Evolutionary conservation across 2,329 filamentous ascomycete genomes (phyloP).

Genomic region (Hypoxylon sp.): DNA sequence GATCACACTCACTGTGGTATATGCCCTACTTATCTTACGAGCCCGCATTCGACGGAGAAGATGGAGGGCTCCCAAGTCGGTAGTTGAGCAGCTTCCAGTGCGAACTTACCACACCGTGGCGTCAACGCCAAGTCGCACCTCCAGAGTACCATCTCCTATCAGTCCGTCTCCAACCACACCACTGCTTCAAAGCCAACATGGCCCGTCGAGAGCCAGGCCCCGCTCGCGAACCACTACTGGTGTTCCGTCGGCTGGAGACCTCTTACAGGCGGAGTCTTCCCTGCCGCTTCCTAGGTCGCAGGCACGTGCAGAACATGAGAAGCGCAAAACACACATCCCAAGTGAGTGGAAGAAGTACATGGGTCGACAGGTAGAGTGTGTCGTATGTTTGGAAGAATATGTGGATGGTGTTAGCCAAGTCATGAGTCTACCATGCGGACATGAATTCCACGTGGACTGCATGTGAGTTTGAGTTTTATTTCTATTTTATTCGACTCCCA

Average conservation of each 20-base stretch:
- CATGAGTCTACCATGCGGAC: conserved; percentile 96
- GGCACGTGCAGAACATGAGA: conserved; percentile 57
- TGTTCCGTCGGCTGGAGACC: conserved; percentile 59
- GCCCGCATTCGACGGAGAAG: conserved; percentile 87
- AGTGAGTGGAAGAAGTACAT: conserved; percentile 73
- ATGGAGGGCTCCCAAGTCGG: conserved; percentile 97
- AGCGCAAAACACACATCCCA: conserved; percentile 48
- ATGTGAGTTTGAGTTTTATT: conserved; percentile 73
- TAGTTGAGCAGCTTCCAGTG: conserved; percentile 93
- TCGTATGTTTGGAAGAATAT: conserved; percentile 96
- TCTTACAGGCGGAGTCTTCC: conserved; percentile 54
- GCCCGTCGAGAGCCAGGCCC: conserved; percentile 62
- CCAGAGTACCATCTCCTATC: conserved; percentile 69
- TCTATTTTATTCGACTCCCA: no score
- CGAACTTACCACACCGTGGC: conserved; percentile 91
- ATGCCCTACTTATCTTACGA: conserved; percentile 84
- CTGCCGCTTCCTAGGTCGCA: conserved; percentile 50
- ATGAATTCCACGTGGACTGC: conserved; percentile 98
- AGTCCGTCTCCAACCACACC: conserved; percentile 80
- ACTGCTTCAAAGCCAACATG: conserved; percentile 68
- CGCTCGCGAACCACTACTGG: conserved; percentile 72
- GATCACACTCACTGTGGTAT: conserved; percentile 91
- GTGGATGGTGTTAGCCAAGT: conserved; percentile 92
- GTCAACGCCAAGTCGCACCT: conserved; percentile 64
- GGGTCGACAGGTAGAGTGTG: conserved; percentile 82